A percentile compares a stretch with the other conserved stretches of the same genome.
Conservation (phyloP, 345 rosid species). For the Rhodomyrtus tomentosa region DNA sequence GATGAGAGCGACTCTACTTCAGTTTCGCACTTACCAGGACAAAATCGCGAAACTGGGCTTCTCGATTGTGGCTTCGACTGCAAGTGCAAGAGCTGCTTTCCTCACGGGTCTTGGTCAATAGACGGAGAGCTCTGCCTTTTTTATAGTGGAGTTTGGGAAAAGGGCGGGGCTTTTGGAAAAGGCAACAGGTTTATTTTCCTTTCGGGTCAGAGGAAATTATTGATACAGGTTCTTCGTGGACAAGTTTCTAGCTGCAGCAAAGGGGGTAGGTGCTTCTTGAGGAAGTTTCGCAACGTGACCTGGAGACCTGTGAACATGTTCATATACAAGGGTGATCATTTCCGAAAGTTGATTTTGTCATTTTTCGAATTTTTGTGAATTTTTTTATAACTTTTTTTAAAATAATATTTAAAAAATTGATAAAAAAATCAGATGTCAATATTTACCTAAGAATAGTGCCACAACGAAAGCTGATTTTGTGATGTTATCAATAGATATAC, state of each 20-base stretch:
- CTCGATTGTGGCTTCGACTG: not conserved
- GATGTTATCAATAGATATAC: too few species aligned
- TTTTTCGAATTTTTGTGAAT: too few species aligned
- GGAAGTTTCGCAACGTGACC: not conserved
- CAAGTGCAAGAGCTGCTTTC: not conserved
- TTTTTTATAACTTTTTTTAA: too few species aligned
- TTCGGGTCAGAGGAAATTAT: not conserved
- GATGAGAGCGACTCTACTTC: not conserved
- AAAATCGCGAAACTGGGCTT: not conserved
- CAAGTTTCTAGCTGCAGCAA: not conserved
- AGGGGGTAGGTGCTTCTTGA: too few species aligned
- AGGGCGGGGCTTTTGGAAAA: not conserved
- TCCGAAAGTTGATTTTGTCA: too few species aligned
- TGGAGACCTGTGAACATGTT: not conserved
- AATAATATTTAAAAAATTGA: too few species aligned
- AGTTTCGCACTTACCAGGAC: too few species aligned
- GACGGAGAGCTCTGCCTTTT: not conserved
- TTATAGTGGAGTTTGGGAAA: not conserved
- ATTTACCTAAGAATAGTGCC: too few species aligned
- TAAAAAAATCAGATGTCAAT: too few species aligned
- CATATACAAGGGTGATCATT: too few species aligned
- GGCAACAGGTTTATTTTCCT: not conserved
- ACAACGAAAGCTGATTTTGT: too few species aligned
- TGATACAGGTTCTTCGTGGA: not conserved
- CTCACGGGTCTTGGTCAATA: not conserved